Base-by-base conservation (phyloP, 805 yeast species). In the Limtongia smithiae region DNA sequence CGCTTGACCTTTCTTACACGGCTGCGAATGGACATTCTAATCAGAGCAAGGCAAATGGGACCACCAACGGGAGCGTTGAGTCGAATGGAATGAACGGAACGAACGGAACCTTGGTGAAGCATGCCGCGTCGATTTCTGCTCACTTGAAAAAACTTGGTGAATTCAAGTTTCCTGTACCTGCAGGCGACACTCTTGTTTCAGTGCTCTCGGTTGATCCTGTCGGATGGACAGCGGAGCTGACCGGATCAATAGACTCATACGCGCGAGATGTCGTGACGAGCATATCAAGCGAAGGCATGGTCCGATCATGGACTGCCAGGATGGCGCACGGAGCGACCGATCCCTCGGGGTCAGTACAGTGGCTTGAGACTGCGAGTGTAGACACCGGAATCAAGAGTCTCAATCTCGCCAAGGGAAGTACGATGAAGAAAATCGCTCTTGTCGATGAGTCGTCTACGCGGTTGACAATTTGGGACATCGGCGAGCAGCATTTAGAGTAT, bases 401-500 rank as follows among this genome's bases (percentile, higher is more conserved):
- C 2, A 65, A 76, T 12, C 71, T 72, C 41, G 73, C 87, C 1
- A 79, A 82, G 43, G 94, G 90, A 0, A 85, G 96, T 0, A 81
- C 93, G 0, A 77, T 83, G 8, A 78, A 80, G 43, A 87, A 85
- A 58, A 67, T 88, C 37, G 95, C 94, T 1, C 73, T 88, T 30
- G 82, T 84, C n/a, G 82, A 79, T 63, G 71, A 71, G 15, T 49
- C 70, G 1, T 77, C 79, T 4, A 67, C 67, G 35, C 68, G 69
- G 34, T 65, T 91, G 36, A 71, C 82, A 0, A 78, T 90, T n/a
- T 91, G 96, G 95, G 95, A 89, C 65, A 70, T 82, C 32, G 74
- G 74, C 38, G 72, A 82, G 27, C 78, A 82, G 3, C 79, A 85
- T 1, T 66, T 86, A 78, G 62, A 60, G 27, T 50, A 31, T 58